Base-by-base conservation (phyloP, 2,329 filamentous ascomycete genomes). In the Colletotrichum salicis region DNA sequence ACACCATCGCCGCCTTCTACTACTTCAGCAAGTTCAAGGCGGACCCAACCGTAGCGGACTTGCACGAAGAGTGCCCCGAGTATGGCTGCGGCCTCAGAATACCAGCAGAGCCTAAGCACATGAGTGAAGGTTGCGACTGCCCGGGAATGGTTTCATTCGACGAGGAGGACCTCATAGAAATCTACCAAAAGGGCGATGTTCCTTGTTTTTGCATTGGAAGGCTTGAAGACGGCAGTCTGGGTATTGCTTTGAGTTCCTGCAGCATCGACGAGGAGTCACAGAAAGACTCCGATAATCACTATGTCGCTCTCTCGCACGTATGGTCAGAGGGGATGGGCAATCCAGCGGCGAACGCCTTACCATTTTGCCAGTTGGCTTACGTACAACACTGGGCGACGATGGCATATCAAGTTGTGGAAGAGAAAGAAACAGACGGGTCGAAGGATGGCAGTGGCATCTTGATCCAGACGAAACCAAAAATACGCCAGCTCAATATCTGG, bases 281-380 rank as follows among this genome's bases (percentile, higher is more conserved):
- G 1, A 45, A 52, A 11, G 58, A 65, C n/a, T 33, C 70, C 5
- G 55, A 10, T 2, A 70, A 61, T 41, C 66, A 70, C 61, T 65
- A 48, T 13, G 37, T 65, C 10, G 66, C 70, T 22, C 54, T 72
- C 5, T 72, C 67, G 0, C 66, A 65, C 13, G 60, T 70, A 8
- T 70, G 70, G 60, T 61, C 66, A 2, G 61, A 70, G 7, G 66
- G 56, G 10, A 70, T 70, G 56, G 66, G 70, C 0, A 62, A 58
- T 29, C 27, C 56, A 11, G 8, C 31, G 22, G 29, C 37, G 22
- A 70, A 65, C 35, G n/a, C 60, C 10, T 37, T 72, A 54, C 70
- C 37, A 0, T 69, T 70, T 45, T 72, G 55, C 55, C 66, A 64
- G 24, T 27, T 72, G 3, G 31, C 60, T 13, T 35, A 70, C 8